Percentiles rank a stretch among this genome's conserved stretches.
Evolutionary conservation across 2,329 filamentous ascomycete genomes (phyloP).

Genomic region (Tolypocladium tropicale): DNA sequence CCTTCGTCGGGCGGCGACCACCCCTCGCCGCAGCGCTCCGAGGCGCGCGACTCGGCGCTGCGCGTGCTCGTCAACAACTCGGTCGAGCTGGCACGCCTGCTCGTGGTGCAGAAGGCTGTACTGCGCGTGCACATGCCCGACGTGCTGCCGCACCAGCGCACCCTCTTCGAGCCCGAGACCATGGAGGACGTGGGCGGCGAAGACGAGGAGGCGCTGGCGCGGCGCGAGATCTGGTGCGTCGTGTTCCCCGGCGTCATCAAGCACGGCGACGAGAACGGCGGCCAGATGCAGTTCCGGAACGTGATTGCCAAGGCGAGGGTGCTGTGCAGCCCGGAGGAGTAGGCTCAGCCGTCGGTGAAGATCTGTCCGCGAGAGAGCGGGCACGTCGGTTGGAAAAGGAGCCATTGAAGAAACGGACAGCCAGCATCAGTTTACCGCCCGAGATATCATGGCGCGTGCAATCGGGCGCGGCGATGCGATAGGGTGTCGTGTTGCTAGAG

Average conservation of each 20-base stretch:
- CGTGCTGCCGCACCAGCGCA: constrained; percentile 40
- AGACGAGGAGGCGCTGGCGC: constrained; percentile 43
- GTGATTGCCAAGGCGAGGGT: constrained; percentile 58
- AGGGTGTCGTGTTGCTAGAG: neutral
- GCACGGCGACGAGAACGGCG: constrained; percentile 53
- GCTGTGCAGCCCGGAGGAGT: constrained; percentile 40
- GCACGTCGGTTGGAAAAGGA: too few species aligned
- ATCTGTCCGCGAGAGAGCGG: too few species aligned
- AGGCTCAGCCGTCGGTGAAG: neutral
- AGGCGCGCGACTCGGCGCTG: constrained; percentile 42
- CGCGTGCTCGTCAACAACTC: constrained; percentile 40
- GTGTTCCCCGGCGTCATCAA: constrained; percentile 57
- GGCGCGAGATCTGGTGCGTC: constrained; percentile 48
- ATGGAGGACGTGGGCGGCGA: constrained; percentile 61
- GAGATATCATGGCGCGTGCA: neutral
- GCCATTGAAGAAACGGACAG: neutral
- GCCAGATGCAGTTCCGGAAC: constrained; percentile 49
- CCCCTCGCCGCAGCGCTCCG: constrained; percentile 12
- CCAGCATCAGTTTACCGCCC: neutral
- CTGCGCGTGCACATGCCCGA: constrained; percentile 46
- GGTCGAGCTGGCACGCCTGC: constrained; percentile 44
- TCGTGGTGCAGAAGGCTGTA: constrained; percentile 48
- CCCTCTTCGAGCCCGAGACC: constrained; percentile 43
- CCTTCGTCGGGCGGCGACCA: constrained; percentile 12
- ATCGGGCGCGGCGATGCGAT: neutral